Percentiles rank a stretch among this genome's conserved stretches.
Evolutionary conservation across 2,329 filamentous ascomycete genomes (phyloP).

Genomic region (Botrytis fragariae): DNA sequence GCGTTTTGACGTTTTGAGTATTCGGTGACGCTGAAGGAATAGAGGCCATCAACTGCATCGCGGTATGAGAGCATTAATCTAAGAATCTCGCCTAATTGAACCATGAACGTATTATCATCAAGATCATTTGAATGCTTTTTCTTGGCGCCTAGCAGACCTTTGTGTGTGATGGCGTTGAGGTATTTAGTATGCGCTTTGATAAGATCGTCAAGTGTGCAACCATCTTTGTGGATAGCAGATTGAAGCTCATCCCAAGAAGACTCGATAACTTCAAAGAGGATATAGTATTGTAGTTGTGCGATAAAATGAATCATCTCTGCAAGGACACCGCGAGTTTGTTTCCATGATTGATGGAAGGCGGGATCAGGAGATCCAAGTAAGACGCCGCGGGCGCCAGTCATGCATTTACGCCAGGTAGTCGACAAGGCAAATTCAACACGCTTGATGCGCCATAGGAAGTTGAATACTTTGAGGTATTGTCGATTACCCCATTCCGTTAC

Average conservation of each 20-base stretch:
- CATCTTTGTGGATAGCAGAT: conserved; percentile 74
- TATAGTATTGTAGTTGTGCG: conserved; percentile 96
- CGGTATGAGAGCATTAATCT: conserved; percentile 93
- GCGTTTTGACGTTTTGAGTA: conserved; percentile 82
- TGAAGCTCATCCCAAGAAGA: conserved; percentile 91
- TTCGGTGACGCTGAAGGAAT: conserved; percentile 91
- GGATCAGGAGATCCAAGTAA: conserved; percentile 67
- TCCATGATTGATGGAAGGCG: conserved; percentile 78
- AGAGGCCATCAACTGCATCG: conserved; percentile 88
- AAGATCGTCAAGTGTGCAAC: conserved; percentile 89
- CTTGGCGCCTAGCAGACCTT: conserved; percentile 81
- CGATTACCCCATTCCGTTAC: conserved; percentile 94
- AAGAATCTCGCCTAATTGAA: conserved; percentile 87
- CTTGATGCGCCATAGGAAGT: conserved; percentile 98
- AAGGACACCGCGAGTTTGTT: conserved; percentile 79
- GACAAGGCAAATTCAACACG: conserved; percentile 91
- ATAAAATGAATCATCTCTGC: conserved; percentile 99
- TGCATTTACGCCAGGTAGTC: conserved; percentile 90
- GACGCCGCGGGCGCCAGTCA: conserved; percentile 92
- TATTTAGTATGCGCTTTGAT: conserved; percentile 90
- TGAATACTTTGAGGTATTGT: conserved; percentile 98
- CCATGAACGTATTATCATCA: conserved; percentile 74
- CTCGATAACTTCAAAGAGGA: conserved; percentile 97
- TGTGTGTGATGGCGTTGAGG: conserved; percentile 90
- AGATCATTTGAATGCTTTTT: conserved; percentile 45